Base-by-base conservation (phyloP, 2,329 filamentous ascomycete species). In the Chaetomium globosum region DNA sequence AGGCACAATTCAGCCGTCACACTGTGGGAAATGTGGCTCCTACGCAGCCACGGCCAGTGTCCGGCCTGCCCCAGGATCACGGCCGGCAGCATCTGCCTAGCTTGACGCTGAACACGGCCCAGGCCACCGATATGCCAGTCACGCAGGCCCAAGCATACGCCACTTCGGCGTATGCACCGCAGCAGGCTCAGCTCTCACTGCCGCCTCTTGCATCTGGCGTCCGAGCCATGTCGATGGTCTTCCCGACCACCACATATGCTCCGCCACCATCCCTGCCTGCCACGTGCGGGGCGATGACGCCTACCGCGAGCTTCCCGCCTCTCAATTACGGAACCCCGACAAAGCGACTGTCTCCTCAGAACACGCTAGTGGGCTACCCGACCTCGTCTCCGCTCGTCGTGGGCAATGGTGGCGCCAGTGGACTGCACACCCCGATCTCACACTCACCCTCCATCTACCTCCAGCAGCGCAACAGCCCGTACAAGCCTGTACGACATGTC, bases 361-460 rank as follows among this genome's bases (percentile, higher is more conserved):
- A 79, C 54, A 72, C 82, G 7, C 58, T 77, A 57, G 80, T 80
- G 0, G 77, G 81, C 7, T 89, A 87, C 39, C 81, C 80, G 10
- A 81, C 82, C 0, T 94, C 91, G 0, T 93, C 92, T 0, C 87
- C 87, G 0, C 76, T 89, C n/a, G 84, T 83, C 57, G 84, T 85
- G 2, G 65, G 65, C 23, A 71, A 67, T 49, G 71, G 70, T 28
- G 66, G 66, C 43, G 59, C 68, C 9, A 65, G 67, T 31, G 77
- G 80, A 12, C 79, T 83, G 12, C 84, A 87, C 60, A 86, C 87
- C 9, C 88, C 89, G 6, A 86, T 87, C 53, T 89, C 91, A 36
- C 85, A 95, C 69, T 98, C 95, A 36, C 94, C 94, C 0, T 93
- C 91, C 12, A 87, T 92, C 73, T 96, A 96, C 77, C 82, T 97